Percentiles rank a stretch among this genome's conserved stretches.
Evolutionary conservation across 2,329 filamentous ascomycete species (phyloP).

Genomic region (Penicillium sp.): DNA sequence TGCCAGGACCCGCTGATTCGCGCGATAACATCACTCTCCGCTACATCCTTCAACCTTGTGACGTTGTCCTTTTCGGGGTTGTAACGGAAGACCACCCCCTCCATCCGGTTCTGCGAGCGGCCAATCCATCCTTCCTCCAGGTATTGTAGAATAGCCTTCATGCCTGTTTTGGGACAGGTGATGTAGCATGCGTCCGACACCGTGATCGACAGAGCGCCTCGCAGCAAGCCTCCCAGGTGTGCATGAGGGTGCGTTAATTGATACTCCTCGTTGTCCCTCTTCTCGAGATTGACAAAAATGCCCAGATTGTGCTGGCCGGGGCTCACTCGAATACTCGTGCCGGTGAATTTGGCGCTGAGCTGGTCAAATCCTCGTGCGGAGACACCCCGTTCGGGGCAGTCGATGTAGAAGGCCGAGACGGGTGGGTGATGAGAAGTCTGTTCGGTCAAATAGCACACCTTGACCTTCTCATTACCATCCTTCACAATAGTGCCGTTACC

Average conservation of each 20-base stretch:
- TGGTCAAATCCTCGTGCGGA: conserved; percentile 90
- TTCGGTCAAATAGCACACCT: conserved; percentile 91
- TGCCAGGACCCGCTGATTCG: conserved; percentile 86
- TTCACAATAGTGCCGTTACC: conserved; percentile 33
- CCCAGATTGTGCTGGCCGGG: conserved; percentile 92
- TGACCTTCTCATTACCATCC: conserved; percentile 55
- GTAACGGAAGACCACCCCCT: conserved; percentile 88
- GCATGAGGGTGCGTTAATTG: conserved; percentile 94
- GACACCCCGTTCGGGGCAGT: conserved; percentile 88
- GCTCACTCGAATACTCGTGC: conserved; percentile 86
- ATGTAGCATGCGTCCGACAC: conserved; percentile 89
- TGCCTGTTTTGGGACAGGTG: conserved; percentile 82
- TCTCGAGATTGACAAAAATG: conserved; percentile 86
- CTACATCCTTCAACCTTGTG: conserved; percentile 77
- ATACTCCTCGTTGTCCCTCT: conserved; percentile 82
- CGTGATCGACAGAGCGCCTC: conserved; percentile 83
- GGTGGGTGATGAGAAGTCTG: conserved; percentile 98
- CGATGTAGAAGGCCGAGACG: conserved; percentile 91
- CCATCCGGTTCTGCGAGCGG: conserved; percentile 84
- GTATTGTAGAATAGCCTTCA: conserved; percentile 92
- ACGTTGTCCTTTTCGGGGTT: conserved; percentile 83
- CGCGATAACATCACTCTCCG: conserved; percentile 78
- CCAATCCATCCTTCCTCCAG: conserved; percentile 93
- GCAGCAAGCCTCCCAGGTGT: conserved; percentile 81
- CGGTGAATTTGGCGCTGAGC: conserved; percentile 95